phyloP scores from a whole-genome alignment of 164 flowering plant species.

The Aristolochia fimbriata region DNA sequence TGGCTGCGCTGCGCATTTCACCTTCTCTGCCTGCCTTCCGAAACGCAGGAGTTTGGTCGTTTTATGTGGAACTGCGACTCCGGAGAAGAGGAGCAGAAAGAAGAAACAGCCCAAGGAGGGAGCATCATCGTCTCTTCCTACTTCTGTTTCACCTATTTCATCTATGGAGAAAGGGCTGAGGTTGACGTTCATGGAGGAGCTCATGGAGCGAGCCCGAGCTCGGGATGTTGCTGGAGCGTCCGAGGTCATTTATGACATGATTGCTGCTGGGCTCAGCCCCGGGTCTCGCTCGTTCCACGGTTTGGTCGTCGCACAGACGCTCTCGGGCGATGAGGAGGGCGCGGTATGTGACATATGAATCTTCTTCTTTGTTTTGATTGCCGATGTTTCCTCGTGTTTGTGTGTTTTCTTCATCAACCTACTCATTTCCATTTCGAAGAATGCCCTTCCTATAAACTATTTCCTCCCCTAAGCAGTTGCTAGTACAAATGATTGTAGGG shows the following conservation, averaged over 20 bases:
- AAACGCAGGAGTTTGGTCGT: slow-evolving; percentile 5
- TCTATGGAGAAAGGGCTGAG: slow-evolving; percentile 66
- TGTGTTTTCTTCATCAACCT: no score
- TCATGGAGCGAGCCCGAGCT: slow-evolving; percentile 61
- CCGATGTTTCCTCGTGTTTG: neutral
- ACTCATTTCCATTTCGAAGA: neutral
- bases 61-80: slow-evolving; percentile 17
- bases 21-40: slow-evolving; percentile 2
- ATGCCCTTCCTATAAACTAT: neutral
- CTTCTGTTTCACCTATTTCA: slow-evolving; percentile 17
- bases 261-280: slow-evolving; percentile 80
- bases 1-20: slow-evolving; percentile 7
- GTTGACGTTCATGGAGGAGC: slow-evolving; percentile 82
- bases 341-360: slow-evolving; percentile 36
- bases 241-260: slow-evolving; percentile 76
- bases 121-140: slow-evolving; percentile 8
- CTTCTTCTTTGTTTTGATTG: neutral
- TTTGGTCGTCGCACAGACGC: slow-evolving; percentile 59
- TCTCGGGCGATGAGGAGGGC: slow-evolving; percentile 58
- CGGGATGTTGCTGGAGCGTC: slow-evolving; percentile 54
- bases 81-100: slow-evolving; percentile 21
- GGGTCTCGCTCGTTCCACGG: slow-evolving; percentile 95
- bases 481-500: no score
- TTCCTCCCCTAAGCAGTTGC: no score
- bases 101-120: slow-evolving; percentile 20